A percentile compares a stretch with the other conserved stretches of the same genome.
Conservation (phyloP, 331 rosid genomes). For the Spiraea crenata region DNA sequence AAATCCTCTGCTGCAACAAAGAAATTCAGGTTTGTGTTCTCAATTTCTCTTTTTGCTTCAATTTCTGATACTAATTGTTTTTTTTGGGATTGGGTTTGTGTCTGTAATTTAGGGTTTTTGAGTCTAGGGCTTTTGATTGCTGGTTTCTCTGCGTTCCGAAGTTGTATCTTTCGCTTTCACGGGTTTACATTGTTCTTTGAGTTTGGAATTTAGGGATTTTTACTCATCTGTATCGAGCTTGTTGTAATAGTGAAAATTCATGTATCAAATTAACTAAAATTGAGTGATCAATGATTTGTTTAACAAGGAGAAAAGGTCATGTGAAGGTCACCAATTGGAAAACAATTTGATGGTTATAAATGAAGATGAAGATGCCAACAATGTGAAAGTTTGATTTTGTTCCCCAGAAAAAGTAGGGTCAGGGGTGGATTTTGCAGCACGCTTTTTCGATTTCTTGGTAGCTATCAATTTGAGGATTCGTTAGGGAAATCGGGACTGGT, state of each 20-base stretch:
- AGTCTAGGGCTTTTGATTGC: background rate
- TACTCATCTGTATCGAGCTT: background rate
- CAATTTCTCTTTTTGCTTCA: background rate
- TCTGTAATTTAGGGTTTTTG: background rate
- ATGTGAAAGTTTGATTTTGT: background rate
- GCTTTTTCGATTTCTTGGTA: background rate
- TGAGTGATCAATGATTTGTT: too few relatives aligned
- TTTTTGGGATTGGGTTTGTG: background rate
- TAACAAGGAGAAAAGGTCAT: background rate
- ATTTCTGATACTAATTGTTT: background rate
- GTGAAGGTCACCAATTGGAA: background rate
- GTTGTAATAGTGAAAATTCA: background rate
- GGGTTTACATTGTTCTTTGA: background rate
- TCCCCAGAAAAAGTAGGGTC: background rate
- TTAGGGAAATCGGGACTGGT: background rate
- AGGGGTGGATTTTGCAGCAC: background rate
- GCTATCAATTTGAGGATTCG: background rate
- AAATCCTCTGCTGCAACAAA: background rate
- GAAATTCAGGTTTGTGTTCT: constrained; percentile 1
- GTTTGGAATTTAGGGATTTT: background rate
- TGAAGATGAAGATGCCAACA: background rate
- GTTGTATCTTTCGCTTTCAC: background rate
- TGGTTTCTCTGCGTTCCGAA: background rate
- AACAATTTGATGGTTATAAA: background rate
- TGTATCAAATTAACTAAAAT: background rate